A percentile compares a stretch with the other conserved stretches of the same genome.
phyloP scores from a whole-genome alignment of 2,329 filamentous ascomycete genomes.

The Fusarium clavum region DNA sequence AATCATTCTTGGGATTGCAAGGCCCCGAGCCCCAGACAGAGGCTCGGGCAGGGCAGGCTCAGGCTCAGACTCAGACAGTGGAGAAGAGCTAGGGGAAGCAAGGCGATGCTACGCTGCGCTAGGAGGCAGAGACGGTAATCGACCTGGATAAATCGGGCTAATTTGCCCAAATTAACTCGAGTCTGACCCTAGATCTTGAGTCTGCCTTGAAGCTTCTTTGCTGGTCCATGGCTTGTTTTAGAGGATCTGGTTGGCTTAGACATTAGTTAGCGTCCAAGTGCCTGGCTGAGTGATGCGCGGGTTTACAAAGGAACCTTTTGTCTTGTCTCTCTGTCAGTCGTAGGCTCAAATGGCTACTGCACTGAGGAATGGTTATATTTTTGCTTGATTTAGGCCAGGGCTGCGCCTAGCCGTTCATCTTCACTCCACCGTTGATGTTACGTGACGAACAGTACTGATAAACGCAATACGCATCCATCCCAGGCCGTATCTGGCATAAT shows the following conservation, averaged over 20 bases:
- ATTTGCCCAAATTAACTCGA: slow-evolving; percentile 21
- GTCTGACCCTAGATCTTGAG: slow-evolving; percentile 16
- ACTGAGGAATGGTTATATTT: slow-evolving; percentile 30
- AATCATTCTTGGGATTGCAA: slow-evolving; percentile 17
- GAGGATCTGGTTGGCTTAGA: slow-evolving; percentile 22
- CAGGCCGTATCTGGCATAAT: slow-evolving; percentile 21
- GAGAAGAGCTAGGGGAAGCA: slow-evolving; percentile 22
- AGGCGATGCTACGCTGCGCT: slow-evolving; percentile 28
- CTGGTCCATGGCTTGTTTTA: slow-evolving; percentile 24
- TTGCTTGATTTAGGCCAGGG: slow-evolving; percentile 12
- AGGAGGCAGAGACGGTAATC: slow-evolving; percentile 23
- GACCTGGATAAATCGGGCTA: slow-evolving; percentile 39
- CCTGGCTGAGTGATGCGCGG: slow-evolving; percentile 1
- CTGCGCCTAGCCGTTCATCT: slow-evolving; percentile 39
- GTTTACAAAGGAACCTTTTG: slow-evolving; percentile 23
- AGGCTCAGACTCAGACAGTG: neutral
- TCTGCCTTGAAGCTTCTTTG: slow-evolving; percentile 33
- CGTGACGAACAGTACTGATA: slow-evolving; percentile 23
- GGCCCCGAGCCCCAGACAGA: neutral
- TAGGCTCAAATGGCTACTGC: slow-evolving; percentile 23
- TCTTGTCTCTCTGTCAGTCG: neutral
- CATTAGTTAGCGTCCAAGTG: slow-evolving; percentile 4
- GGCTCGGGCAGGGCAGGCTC: neutral
- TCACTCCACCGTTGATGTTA: slow-evolving; percentile 42
- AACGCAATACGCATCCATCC: slow-evolving; percentile 30